Percentiles rank a stretch among this genome's conserved stretches.
phyloP scores from a whole-genome alignment of 176 grass and related monocot genomes.

The Lolium perenne region DNA sequence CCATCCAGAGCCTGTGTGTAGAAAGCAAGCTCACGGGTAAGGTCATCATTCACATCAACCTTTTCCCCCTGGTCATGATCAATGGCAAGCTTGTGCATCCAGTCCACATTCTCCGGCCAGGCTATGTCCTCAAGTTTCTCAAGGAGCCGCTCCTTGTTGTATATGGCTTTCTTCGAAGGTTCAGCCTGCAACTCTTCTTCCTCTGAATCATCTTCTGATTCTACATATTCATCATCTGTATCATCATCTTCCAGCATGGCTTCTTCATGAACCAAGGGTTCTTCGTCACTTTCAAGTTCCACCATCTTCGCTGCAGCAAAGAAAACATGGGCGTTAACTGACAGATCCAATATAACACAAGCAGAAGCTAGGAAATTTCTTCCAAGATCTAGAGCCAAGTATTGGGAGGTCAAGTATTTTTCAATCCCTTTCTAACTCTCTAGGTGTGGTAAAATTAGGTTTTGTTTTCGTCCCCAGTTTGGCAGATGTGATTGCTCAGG shows the following conservation, averaged over 20 bases:
- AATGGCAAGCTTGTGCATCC: constrained; percentile 81
- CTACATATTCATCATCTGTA: constrained; percentile 40
- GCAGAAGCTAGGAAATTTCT: constrained; percentile 58
- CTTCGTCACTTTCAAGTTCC: constrained; percentile 18
- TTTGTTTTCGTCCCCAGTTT: too few species aligned
- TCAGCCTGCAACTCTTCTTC: constrained; percentile 58
- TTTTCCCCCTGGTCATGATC: constrained; percentile 65
- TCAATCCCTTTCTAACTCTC: too few species aligned
- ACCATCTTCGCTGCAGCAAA: constrained; percentile 46
- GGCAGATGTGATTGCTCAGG: too few species aligned
- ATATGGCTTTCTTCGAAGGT: constrained; percentile 75
- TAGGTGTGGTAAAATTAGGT: too few species aligned
- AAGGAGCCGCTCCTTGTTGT: constrained; percentile 72
- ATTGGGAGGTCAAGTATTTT: too few species aligned
- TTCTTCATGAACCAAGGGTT: constrained; percentile 40
- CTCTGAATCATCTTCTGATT: constrained; percentile 60
- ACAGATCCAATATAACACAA: not conserved
- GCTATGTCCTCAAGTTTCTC: constrained; percentile 87
- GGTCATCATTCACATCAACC: constrained; percentile 88
- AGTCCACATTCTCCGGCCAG: constrained; percentile 79
- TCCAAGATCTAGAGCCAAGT: too few species aligned
- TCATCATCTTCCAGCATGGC: constrained; percentile 44
- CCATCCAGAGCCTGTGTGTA: constrained; percentile 91
- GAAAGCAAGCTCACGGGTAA: constrained; percentile 80
- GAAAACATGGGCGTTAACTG: not conserved